Conservation (phyloP, 495 filamentous ascomycete species). For the Penicillium desertorum region DNA sequence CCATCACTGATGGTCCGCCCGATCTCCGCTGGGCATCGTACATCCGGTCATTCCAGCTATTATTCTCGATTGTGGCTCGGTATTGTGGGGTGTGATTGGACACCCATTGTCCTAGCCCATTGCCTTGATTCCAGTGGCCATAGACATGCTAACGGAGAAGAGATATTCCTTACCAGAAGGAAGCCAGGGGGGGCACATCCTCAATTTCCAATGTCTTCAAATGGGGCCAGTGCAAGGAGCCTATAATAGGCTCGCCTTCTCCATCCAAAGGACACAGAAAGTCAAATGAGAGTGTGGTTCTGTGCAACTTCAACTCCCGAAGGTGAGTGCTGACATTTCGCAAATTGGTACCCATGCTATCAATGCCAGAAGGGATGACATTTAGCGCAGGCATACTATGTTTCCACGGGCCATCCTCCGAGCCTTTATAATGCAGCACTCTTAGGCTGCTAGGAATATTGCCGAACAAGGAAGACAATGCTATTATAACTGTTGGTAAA, state of each 20-base stretch:
- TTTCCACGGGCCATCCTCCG: not conserved
- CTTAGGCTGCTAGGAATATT: not conserved
- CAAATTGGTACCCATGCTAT: not conserved
- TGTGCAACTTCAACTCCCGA: not conserved
- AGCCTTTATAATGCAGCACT: not conserved
- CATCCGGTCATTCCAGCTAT: not conserved
- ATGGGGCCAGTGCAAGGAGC: not conserved
- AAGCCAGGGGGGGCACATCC: not conserved
- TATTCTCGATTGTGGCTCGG: not conserved
- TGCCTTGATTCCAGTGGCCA: not conserved
- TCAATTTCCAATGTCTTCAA: not conserved
- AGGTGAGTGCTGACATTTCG: not conserved
- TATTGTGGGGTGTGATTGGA: not conserved
- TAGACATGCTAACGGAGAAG: not conserved
- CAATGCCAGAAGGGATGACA: not conserved
- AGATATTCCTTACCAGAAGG: not conserved
- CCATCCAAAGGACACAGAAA: not conserved
- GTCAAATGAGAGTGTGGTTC: not conserved
- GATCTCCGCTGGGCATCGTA: not conserved
- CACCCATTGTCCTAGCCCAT: not conserved
- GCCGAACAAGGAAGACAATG: not conserved
- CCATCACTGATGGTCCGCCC: not conserved
- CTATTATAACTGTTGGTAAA: not conserved
- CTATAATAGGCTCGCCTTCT: not conserved
- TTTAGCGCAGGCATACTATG: not conserved